Conservation (phyloP, 345 rosid genomes). For the Corymbia maculata region DNA sequence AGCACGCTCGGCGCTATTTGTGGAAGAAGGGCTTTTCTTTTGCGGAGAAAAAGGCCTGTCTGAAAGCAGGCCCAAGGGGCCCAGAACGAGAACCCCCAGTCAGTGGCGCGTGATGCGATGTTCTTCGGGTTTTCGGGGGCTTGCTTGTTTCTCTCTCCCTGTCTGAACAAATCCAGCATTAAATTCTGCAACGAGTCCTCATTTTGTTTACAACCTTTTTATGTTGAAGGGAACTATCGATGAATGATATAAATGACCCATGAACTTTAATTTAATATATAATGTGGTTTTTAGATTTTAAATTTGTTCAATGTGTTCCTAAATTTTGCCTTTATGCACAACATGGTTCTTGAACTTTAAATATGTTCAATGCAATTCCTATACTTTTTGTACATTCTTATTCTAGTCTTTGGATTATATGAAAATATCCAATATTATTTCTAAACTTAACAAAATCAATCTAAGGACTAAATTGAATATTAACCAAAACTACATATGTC, state of each 20-base stretch:
- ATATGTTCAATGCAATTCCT: not conserved
- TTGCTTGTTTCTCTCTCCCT: not conserved
- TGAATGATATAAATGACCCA: too few relatives aligned
- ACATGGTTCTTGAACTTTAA: fast-evolving
- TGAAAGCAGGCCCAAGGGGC: not conserved
- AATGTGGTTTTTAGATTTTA: fast-evolving
- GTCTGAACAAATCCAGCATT: not conserved
- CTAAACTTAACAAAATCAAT: too few relatives aligned
- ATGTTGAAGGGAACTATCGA: not conserved
- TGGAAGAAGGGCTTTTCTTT: not conserved
- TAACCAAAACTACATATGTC: too few relatives aligned
- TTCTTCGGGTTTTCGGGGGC: not conserved
- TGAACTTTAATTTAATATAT: too few relatives aligned
- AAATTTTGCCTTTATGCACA: fast-evolving
- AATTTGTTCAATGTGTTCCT: not conserved
- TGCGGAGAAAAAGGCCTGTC: not conserved
- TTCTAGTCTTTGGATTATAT: fast-evolving
- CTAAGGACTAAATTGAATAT: fast-evolving
- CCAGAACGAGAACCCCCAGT: not conserved
- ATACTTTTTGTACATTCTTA: too few relatives aligned
- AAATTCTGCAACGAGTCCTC: not conserved
- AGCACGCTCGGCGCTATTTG: not conserved
- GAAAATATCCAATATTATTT: too few relatives aligned
- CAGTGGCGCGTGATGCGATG: not conserved
- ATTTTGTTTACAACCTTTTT: not conserved